These are phyloP conservation scores for Chlorella sp. DNA, from an alignment of 139 green algal species.

Conservation along the genomic window DNA sequence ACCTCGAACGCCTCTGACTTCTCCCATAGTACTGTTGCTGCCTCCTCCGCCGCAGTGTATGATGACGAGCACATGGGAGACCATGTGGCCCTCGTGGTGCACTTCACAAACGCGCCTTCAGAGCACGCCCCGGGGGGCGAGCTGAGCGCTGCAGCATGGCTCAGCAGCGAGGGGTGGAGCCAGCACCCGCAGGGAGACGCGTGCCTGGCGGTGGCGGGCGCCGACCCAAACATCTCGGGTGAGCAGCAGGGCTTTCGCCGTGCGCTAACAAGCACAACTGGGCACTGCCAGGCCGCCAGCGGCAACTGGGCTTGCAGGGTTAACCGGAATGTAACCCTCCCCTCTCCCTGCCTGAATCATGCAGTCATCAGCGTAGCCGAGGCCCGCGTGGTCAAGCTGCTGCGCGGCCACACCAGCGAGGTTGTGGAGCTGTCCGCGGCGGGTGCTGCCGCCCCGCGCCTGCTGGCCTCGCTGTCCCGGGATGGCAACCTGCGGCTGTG, in stretches of 20 bases:
- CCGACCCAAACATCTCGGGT: constrained; percentile 57
- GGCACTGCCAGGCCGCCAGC: no score
- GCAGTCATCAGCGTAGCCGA: constrained; percentile 74
- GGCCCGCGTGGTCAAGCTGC: constrained; percentile 50
- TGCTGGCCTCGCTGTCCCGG: constrained; percentile 61
- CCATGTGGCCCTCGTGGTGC: constrained; percentile 69
- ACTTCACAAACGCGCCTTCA: constrained; percentile 63
- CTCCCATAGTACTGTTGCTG: no score
- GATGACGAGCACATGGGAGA: constrained; percentile 77
- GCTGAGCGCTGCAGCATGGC: constrained; percentile 56
- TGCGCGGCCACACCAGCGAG: constrained; percentile 60
- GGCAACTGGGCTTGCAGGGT: no score
- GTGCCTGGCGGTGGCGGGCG: constrained; percentile 67
- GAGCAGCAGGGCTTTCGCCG: background rate
- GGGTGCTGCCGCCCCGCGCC: constrained; percentile 15
- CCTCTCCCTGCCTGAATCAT: background rate
- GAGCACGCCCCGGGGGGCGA: constrained; percentile 57
- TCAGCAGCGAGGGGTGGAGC: constrained; percentile 38
- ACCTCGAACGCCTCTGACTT: no score
- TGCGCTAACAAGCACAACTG: no score
- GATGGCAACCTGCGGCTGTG: constrained; percentile 65
- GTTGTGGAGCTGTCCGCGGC: constrained; percentile 59
- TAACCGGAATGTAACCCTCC: no score
- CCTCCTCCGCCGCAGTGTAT: constrained; percentile 56
- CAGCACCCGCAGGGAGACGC: constrained; percentile 66